A percentile compares a stretch with the other conserved stretches of the same genome.
Conservation (phyloP, 345 rosid species). For the Brassica cretica region DNA sequence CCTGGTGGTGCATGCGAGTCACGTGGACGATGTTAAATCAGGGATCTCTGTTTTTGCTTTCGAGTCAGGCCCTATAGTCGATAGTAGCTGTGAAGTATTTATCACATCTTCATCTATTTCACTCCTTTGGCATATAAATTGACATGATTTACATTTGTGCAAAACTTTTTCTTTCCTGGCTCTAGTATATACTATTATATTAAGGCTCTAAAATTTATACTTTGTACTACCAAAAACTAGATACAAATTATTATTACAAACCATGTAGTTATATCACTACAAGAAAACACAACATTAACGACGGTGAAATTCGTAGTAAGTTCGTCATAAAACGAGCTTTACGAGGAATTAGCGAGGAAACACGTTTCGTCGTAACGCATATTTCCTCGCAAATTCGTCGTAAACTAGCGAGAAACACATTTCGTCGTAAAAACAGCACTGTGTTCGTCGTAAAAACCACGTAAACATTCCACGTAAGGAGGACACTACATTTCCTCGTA, state of each 20-base stretch:
- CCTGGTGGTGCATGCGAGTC: neutral
- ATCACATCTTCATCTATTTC: neutral
- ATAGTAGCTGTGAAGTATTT: neutral
- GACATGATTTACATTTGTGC: neutral
- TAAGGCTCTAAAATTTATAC: neutral
- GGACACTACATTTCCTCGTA: no score
- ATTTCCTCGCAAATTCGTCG: no score
- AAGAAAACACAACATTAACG: no score
- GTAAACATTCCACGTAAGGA: no score
- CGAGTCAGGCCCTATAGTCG: neutral
- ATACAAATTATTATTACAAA: neutral
- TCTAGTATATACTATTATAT: neutral
- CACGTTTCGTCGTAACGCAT: no score
- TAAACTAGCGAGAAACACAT: no score
- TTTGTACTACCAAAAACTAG: neutral
- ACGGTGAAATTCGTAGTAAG: no score
- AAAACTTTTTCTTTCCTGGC: neutral
- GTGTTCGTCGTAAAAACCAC: no score
- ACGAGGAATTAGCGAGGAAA: no score
- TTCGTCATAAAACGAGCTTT: no score
- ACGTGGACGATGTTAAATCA: constrained; percentile 4
- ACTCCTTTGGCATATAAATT: neutral
- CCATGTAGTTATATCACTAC: neutral
- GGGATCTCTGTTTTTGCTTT: neutral
- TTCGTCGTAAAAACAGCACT: no score